Conservation (phyloP, 2,329 filamentous ascomycete species). For the Clarireedia hainanense region DNA sequence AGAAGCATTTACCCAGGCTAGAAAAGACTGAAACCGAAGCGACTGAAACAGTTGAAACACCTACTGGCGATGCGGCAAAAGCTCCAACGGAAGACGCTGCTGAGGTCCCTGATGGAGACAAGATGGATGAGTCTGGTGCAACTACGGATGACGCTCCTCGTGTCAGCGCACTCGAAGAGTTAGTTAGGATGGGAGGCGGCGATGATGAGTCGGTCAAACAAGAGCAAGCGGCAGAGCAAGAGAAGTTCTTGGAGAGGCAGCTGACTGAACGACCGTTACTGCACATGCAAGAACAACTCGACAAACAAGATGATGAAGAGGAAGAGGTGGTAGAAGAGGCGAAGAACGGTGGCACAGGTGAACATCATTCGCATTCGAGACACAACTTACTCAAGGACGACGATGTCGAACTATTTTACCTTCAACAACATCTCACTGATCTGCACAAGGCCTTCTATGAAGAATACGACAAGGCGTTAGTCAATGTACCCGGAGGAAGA, state of each 20-base stretch:
- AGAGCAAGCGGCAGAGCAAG: slow-evolving; percentile 76
- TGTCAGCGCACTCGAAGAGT: slow-evolving; percentile 54
- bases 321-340: slow-evolving; percentile 31
- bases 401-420: slow-evolving; percentile 70
- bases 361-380: slow-evolving; percentile 35
- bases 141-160: slow-evolving; percentile 8
- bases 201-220: slow-evolving; percentile 62
- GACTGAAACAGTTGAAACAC: slow-evolving; percentile 7
- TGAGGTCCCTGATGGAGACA: neutral
- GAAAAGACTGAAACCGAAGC: slow-evolving; percentile 4
- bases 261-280: slow-evolving; percentile 79
- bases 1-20: slow-evolving; percentile 13
- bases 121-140: slow-evolving; percentile 7
- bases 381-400: slow-evolving; percentile 83
- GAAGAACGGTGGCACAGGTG: slow-evolving; percentile 32
- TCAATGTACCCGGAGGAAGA: slow-evolving; percentile 32
- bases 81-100: neutral
- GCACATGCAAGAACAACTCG: slow-evolving; percentile 86
- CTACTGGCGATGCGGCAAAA: neutral
- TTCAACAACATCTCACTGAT: slow-evolving; percentile 67
- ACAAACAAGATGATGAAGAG: slow-evolving; percentile 67
- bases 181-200: slow-evolving; percentile 67
- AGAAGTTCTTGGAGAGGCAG: slow-evolving; percentile 80
- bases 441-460: slow-evolving; percentile 78
- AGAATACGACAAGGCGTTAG: slow-evolving; percentile 57